These are phyloP conservation scores for Diaporthe helianthi DNA, from an alignment of 2,329 filamentous ascomycete genomes.

Conservation along the genomic window DNA sequence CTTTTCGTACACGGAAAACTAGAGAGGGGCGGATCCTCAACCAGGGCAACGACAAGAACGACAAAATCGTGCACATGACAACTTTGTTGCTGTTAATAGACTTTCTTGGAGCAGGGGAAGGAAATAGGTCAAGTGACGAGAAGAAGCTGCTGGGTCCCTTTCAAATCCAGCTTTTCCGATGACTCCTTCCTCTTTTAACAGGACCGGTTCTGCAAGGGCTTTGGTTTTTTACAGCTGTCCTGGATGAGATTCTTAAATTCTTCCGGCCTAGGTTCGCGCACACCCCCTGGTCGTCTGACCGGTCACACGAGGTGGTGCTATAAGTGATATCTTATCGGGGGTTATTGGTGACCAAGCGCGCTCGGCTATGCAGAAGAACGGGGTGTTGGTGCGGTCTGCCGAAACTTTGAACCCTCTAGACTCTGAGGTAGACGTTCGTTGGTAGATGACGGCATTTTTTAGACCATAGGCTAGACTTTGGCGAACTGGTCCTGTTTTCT, in stretches of 20 bases:
- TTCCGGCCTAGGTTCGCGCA: neutral
- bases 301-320: conserved; percentile 5
- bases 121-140: conserved; percentile 7
- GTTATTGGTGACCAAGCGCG: neutral
- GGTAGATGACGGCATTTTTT: neutral
- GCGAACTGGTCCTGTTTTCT: neutral
- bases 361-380: conserved; percentile 20
- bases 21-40: neutral
- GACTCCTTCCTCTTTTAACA: neutral
- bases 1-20: neutral
- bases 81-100: neutral
- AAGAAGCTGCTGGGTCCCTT: conserved; percentile 8
- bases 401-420: neutral
- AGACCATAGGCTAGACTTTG: neutral
- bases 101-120: neutral
- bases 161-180: neutral
- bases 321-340: conserved; percentile 18
- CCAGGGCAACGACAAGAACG: neutral
- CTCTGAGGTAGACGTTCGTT: neutral
- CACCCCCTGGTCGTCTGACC: conserved; percentile 7
- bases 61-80: neutral
- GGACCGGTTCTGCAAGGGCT: neutral
- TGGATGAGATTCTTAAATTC: neutral
- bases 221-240: neutral
- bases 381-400: neutral